Base-by-base conservation (phyloP, 2,329 filamentous ascomycete species). In the Alternaria metachromatica region DNA sequence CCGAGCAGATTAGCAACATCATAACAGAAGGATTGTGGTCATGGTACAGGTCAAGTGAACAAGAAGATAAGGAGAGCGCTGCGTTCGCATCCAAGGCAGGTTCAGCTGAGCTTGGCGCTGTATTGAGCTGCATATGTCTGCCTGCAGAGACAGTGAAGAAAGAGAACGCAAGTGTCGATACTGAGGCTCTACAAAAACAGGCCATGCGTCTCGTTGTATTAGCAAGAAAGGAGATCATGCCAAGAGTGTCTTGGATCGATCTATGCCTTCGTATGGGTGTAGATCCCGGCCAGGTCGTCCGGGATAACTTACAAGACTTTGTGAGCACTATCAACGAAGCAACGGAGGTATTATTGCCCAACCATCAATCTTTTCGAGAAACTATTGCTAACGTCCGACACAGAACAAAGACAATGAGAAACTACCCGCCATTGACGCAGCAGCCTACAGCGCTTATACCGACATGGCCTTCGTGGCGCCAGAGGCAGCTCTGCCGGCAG, bases 381-480 rank as follows among this genome's bases (percentile, higher is more conserved):
- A 8, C 21, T 13, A 20, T 60, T 12, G 60, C 64, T 70, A 33
- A 66, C 23, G 2, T 12, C 6, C 33, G 26, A 6, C 23, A 25
- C 37, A 77, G 74, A 66, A 70, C 43, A 64, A 64, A 11, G 62
- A 70, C 12, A 76, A 76, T 45, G 61, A 69, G 10, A 60, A 53
- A 13, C 76, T 76, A 21, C 73, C 76, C 3, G 65, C 55, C 4
- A 83, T 92, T 46, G 89, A 88, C 72, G 81, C 83, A 44, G 95
- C 95, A 56, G 92, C 95, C 4, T 96, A 90, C 79, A 90, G 89
- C 70, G 93, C 95, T 8, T 92, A 93, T 11, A 94, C 94, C 41
- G 96, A 98, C 74, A 85, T 99, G 62, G 94, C 93, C 4, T 99
- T 99, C 75, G 93, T 99, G 25, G 92, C 95, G 5, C 96, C 96